phyloP scores from a whole-genome alignment of 2,329 filamentous ascomycete species.

The Phyllosticta capitalensis region DNA sequence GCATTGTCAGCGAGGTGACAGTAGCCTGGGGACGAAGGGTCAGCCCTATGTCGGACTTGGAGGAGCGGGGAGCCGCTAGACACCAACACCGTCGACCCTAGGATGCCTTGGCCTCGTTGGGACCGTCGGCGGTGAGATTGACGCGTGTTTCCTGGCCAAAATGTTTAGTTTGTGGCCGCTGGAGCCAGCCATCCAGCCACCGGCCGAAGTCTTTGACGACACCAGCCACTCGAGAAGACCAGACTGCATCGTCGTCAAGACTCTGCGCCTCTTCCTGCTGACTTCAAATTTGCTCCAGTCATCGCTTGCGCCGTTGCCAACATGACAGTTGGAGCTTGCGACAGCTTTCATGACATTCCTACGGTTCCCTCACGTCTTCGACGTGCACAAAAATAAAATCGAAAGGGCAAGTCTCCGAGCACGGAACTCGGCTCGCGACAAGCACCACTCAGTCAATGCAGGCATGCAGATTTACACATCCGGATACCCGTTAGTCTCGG shows the following conservation, averaged over 20 bases:
- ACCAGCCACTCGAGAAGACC: not conserved
- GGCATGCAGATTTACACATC: not conserved
- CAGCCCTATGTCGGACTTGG: not conserved
- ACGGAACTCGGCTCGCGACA: not conserved
- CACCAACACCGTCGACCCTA: not conserved
- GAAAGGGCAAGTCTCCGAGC: not conserved
- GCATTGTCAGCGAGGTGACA: not conserved
- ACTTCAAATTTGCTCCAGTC: not conserved
- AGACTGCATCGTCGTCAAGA: not conserved
- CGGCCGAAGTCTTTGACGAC: not conserved
- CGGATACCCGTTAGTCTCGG: not conserved
- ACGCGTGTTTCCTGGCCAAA: not conserved
- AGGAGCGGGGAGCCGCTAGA: not conserved
- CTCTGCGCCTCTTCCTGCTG: not conserved
- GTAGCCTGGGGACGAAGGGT: not conserved
- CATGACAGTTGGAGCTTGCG: not conserved
- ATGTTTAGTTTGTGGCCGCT: not conserved
- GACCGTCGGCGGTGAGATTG: not conserved
- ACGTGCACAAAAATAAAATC: not conserved
- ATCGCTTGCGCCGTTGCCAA: not conserved
- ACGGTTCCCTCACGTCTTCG: not conserved
- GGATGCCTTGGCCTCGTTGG: not conserved
- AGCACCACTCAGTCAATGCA: not conserved
- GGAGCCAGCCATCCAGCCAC: not conserved
- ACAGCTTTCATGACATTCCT: not conserved